Evolutionary conservation across 176 grass and related monocot genomes (phyloP).

Genomic region (Cymbopogon citratus): DNA sequence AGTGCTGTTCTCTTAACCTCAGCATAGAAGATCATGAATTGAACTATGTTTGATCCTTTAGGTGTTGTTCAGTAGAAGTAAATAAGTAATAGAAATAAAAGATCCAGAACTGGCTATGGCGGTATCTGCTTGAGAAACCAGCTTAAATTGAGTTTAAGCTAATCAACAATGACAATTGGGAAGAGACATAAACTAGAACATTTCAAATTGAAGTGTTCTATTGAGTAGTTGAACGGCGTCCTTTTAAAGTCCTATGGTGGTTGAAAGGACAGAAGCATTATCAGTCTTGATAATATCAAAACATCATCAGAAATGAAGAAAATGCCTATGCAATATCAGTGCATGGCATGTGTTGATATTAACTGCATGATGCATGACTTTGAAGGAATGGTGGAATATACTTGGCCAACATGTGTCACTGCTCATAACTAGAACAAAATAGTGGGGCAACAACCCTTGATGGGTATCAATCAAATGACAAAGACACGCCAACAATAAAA

Average conservation of each 20-base stretch:
- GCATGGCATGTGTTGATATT: neutral
- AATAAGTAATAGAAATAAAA: neutral
- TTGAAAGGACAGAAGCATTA: neutral
- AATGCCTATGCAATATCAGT: neutral
- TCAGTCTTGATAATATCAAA: neutral
- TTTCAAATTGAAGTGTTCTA: neutral
- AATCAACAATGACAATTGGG: neutral
- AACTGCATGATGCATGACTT: neutral
- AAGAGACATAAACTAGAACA: neutral
- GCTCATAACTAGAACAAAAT: neutral
- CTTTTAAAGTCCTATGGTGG: neutral
- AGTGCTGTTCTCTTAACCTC: neutral
- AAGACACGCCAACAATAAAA: slow-evolving; percentile 35
- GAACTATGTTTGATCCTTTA: neutral
- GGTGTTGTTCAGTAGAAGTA: neutral
- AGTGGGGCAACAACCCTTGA: neutral
- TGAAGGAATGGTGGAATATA: slow-evolving; percentile 14
- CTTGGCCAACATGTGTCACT: neutral
- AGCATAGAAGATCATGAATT: neutral
- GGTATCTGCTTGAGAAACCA: neutral
- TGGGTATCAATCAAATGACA: slow-evolving; percentile 20
- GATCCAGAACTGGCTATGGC: neutral
- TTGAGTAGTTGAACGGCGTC: neutral
- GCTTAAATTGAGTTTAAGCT: neutral
- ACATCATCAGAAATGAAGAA: neutral